phyloP scores from a whole-genome alignment of 768 basidiomycete species.

The Boletus coccyginus region DNA sequence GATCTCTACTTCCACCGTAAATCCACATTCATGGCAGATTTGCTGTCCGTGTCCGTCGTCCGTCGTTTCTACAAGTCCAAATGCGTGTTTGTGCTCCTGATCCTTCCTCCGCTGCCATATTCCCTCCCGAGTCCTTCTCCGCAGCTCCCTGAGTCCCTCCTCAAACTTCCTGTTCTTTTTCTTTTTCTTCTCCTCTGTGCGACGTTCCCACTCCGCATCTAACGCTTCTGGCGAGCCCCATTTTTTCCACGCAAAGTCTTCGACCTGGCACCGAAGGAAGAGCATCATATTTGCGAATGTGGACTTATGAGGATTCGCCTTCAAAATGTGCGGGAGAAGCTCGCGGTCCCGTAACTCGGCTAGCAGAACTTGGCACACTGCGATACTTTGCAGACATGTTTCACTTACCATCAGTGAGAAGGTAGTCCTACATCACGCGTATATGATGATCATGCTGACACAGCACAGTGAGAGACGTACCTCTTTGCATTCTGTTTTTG shows the following conservation, averaged over 20 bases:
- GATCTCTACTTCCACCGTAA: slow-evolving; percentile 86
- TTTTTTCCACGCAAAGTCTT: slow-evolving; percentile 96
- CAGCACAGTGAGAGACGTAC: slow-evolving; percentile 38
- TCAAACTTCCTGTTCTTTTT: slow-evolving; percentile 96
- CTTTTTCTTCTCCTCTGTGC: slow-evolving; percentile 79
- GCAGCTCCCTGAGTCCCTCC: slow-evolving; percentile 78
- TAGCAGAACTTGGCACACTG: slow-evolving; percentile 28
- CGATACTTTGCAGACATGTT: background rate
- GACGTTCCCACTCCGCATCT: slow-evolving; percentile 81
- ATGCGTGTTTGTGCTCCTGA: slow-evolving; percentile 84
- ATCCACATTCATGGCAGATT: slow-evolving; percentile 87
- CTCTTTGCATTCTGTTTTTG: slow-evolving; percentile 98
- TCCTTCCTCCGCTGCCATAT: slow-evolving; percentile 88
- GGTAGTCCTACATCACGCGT: slow-evolving; percentile 66
- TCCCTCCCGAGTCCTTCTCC: slow-evolving; percentile 82
- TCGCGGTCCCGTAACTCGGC: slow-evolving; percentile 94
- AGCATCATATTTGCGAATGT: slow-evolving; percentile 99
- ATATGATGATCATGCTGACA: slow-evolving; percentile 4
- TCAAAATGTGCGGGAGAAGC: slow-evolving; percentile 86
- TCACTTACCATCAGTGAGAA: slow-evolving; percentile 83
- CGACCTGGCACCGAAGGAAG: slow-evolving; percentile 89
- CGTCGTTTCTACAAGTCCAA: slow-evolving; percentile 55
- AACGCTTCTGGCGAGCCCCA: slow-evolving; percentile 94
- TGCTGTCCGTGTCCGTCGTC: slow-evolving; percentile 61
- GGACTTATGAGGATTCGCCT: slow-evolving; percentile 92